Evolutionary conservation across 257 asterid genomes (phyloP).

Genomic region (Plectranthus barbatus): DNA sequence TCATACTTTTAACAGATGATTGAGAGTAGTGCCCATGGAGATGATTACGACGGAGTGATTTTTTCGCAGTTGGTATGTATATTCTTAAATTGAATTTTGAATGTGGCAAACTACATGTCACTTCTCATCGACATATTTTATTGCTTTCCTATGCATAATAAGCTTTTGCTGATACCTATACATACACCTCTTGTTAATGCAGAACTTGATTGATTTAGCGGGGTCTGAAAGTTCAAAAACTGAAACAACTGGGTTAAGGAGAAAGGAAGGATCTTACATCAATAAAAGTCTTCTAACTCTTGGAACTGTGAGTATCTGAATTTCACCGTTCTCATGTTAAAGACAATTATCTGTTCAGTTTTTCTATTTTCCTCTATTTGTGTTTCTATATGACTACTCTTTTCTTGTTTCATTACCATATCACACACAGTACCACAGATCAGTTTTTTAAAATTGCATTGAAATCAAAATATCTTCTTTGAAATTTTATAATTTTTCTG

Average conservation of each 20-base stretch:
- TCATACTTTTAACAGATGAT: slow-evolving; percentile 58
- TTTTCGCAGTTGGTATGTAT: slow-evolving; percentile 86
- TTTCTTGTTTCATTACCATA: slow-evolving; percentile 5
- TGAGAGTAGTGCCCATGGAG: slow-evolving; percentile 94
- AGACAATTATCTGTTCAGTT: background rate
- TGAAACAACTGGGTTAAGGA: slow-evolving; percentile 89
- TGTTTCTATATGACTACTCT: background rate
- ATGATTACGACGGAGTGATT: slow-evolving; percentile 94
- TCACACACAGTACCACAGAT: background rate
- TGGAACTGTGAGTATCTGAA: slow-evolving; percentile 71
- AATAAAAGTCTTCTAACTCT: slow-evolving; percentile 97
- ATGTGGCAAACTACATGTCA: background rate
- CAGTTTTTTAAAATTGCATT: background rate
- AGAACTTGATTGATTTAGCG: slow-evolving; percentile 96
- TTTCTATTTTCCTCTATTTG: background rate
- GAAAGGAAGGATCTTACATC: slow-evolving; percentile 98
- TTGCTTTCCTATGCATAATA: slow-evolving; percentile 12
- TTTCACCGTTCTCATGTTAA: background rate
- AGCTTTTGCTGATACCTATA: background rate
- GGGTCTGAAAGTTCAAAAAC: slow-evolving; percentile 99
- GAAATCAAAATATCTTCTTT: slow-evolving; percentile 1
- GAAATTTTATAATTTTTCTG: background rate
- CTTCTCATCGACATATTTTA: background rate
- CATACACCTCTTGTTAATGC: slow-evolving; percentile 7
- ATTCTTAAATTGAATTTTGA: slow-evolving; percentile 13